Percentiles rank a stretch among this genome's conserved stretches.
Evolutionary conservation across 495 filamentous ascomycete genomes (phyloP).

Genomic region (Xylaria scruposa): DNA sequence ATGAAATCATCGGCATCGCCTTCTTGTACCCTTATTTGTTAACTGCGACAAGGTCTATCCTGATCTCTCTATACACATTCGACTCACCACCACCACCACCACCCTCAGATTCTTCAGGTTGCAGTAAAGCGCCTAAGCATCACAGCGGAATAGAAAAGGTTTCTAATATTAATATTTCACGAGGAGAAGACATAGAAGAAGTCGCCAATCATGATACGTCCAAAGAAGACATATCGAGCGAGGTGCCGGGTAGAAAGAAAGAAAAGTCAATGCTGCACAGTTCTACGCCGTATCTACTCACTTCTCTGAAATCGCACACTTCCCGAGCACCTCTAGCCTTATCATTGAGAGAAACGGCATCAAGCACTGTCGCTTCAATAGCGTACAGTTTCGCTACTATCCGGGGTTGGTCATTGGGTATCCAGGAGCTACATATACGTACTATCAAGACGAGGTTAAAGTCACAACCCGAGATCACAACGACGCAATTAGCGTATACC

Average conservation of each 20-base stretch:
- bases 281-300: constrained; percentile 64
- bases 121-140: neutral
- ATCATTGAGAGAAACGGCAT: constrained; percentile 68
- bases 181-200: constrained; percentile 19
- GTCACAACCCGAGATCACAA: constrained; percentile 52
- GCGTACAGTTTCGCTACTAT: constrained; percentile 78
- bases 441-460: constrained; percentile 33
- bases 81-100: constrained; percentile 33
- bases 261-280: constrained; percentile 21
- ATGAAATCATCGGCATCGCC: constrained; percentile 76
- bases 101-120: neutral
- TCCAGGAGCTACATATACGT: constrained; percentile 81
- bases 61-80: constrained; percentile 78
- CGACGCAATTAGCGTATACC: constrained; percentile 54
- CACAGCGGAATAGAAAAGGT: neutral
- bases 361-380: constrained; percentile 75
- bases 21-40: constrained; percentile 77
- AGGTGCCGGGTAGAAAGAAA: neutral
- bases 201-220: neutral
- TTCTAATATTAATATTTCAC: constrained; percentile 21
- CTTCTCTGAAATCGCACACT: constrained; percentile 82
- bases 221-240: neutral
- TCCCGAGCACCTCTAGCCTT: constrained; percentile 80
- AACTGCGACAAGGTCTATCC: constrained; percentile 73
- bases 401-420: constrained; percentile 83